Evolutionary conservation across 306 rosid species (phyloP), one percentile per base, ranked within the genome.

Genomic region (Carpinus viminea): DNA sequence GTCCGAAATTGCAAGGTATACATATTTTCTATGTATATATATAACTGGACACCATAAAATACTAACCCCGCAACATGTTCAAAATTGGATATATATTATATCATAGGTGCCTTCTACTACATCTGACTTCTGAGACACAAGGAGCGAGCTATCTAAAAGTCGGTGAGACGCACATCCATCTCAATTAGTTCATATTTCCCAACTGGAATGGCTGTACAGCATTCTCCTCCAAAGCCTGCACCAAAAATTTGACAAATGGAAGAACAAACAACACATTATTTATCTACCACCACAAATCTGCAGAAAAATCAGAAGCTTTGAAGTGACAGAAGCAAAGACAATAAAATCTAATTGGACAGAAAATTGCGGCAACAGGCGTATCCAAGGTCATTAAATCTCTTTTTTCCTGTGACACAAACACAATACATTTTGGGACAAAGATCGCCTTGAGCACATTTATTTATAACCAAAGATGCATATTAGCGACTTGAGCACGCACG

Each of bases 11-110:
- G 78, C 81, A 76, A 78, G 91, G 81, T 41, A 7, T 79, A 72
- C 80, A 81, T 66, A 83, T 71, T 74, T 71, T 24, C 26, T 24
- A 47, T 47, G 15, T 31, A 55, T 57, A 74, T 70, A 68, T 57
- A 72, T 72, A 78, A 79, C 76, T 75, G 8, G 74, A 77, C 60
- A 81, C 70, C 80, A 68, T 45, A 72, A 83, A 72, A 74, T 83
- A 84, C 83, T 34, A 74, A 73, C 75, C 87, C 90, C 84, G 79
- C 80, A 79, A 71, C 79, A 66, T 9, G 80, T 86, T 85, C 87
- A 81, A 87, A 87, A 89, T 83, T 82, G 87, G 88, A 86, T 77
- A 38, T 5, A 38, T 38, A 38, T 38, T 4, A 76, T 64, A 79
- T 73, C 82, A 38, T 86, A 55, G 75, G 57, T 72, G 83, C 84